Conservation (phyloP, 169 alveolate genomes). For the Sarcocystis neurona region DNA sequence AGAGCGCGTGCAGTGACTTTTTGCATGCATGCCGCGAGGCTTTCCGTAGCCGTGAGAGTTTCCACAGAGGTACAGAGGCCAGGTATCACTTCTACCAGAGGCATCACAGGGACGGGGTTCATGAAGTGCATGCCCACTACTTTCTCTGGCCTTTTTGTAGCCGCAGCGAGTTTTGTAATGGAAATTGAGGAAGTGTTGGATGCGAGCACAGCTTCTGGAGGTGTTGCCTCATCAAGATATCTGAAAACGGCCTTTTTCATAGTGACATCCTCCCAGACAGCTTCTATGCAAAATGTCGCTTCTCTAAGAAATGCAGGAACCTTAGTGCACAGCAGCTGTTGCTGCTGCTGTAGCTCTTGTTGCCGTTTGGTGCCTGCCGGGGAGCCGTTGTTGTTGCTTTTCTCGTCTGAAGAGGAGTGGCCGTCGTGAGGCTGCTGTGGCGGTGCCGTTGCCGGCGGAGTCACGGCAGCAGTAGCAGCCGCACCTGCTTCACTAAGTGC, state of each 20-base stretch:
- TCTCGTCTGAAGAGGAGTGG: no score
- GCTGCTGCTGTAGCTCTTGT: no score
- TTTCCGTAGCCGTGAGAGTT: slow-evolving; percentile 73
- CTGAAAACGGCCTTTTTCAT: slow-evolving; percentile 72
- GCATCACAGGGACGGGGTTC: slow-evolving; percentile 92
- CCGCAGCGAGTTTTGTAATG: slow-evolving; percentile 84
- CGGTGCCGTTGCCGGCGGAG: neutral
- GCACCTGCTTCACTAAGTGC: slow-evolving; percentile 50
- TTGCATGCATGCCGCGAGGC: slow-evolving; percentile 22
- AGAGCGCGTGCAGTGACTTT: slow-evolving; percentile 45
- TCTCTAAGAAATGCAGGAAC: no score
- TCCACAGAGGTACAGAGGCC: slow-evolving; percentile 80
- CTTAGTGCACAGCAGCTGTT: no score
- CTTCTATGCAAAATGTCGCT: slow-evolving; percentile 71
- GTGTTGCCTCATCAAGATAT: slow-evolving; percentile 66
- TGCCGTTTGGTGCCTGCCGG: no score
- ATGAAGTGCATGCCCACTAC: slow-evolving; percentile 91
- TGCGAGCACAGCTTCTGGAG: slow-evolving; percentile 78
- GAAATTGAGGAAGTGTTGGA: slow-evolving; percentile 86
- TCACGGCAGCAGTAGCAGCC: slow-evolving; percentile 55
- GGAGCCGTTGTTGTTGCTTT: no score
- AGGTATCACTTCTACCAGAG: slow-evolving; percentile 79
- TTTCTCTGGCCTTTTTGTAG: slow-evolving; percentile 76
- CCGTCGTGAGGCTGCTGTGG: slow-evolving; percentile 53
- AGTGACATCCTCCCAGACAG: slow-evolving; percentile 79